These are phyloP conservation scores for Xylariaceae sp. DNA, from an alignment of 2,329 filamentous ascomycete genomes.

Conservation along the genomic window DNA sequence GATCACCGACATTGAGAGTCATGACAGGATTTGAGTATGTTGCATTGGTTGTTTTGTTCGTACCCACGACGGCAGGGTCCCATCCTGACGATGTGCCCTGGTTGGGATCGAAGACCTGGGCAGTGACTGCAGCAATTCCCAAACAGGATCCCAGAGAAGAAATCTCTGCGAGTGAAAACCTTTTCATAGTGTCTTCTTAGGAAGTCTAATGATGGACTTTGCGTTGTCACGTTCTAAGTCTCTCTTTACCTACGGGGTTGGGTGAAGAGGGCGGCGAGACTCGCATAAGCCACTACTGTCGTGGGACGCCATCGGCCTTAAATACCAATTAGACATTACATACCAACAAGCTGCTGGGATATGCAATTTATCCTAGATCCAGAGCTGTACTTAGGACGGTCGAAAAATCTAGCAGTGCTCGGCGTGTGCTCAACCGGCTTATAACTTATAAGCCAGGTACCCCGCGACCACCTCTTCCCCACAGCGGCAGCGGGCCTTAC, in stretches of 20 bases:
- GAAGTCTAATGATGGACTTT: not conserved
- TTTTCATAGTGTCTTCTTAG: slow-evolving; percentile 18
- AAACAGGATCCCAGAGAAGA: slow-evolving; percentile 10
- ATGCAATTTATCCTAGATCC: not conserved
- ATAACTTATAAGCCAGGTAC: not conserved
- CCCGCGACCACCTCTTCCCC: slow-evolving; percentile 20
- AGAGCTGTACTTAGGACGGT: not conserved
- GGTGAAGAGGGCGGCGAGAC: not conserved
- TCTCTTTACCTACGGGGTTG: not conserved
- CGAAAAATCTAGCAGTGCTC: not conserved
- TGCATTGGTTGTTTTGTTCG: slow-evolving; percentile 45
- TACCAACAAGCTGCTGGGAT: not conserved
- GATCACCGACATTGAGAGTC: slow-evolving; percentile 48
- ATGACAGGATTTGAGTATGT: slow-evolving; percentile 51
- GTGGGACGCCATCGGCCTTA: slow-evolving; percentile 6
- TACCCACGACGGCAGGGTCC: slow-evolving; percentile 43
- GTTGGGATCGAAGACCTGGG: slow-evolving; percentile 44
- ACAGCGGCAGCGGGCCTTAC: not conserved
- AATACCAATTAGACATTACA: slow-evolving; percentile 3
- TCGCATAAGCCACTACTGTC: not conserved
- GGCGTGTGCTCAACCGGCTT: slow-evolving; percentile 11
- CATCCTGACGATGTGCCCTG: slow-evolving; percentile 39
- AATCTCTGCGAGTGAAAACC: not conserved
- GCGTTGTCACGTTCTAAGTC: not conserved
- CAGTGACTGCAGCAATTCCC: slow-evolving; percentile 14